Evolutionary conservation across 208 protist genomes (phyloP), one percentile per base, ranked within the genome.

Genomic region (Acanthamoeba castellanii): DNA sequence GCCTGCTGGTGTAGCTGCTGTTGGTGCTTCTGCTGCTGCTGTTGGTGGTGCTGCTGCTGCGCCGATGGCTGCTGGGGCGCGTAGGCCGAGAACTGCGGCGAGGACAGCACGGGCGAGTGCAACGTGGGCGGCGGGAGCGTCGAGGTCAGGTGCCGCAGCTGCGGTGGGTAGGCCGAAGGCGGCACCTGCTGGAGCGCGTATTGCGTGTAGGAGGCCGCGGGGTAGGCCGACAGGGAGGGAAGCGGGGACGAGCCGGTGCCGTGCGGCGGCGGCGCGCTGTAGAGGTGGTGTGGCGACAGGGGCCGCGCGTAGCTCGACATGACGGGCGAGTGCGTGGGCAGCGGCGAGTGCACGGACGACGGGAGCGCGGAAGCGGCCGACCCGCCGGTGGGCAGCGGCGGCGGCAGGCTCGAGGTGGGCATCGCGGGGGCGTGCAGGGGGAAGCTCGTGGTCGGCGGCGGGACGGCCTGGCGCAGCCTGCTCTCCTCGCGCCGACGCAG

Each of bases 111-210:
- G 76, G 76, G 20, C 25, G 76, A 32, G 59, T 82, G 74, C 16
- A 37, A 8, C 7, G 37, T 22, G n/a, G 74, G 45, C 6, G 32
- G 8, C 34, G 70, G 70, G 45, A 27, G n/a, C 68, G 22, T 27
- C 13, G 11, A 14, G 45, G 81, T 27, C 50, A 88, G 27, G 81
- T 88, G 81, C 0, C 81, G 81, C 50, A 88, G 47, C 25, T 88
- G 81, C 30, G 74, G 74, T 25, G 81, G 81, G 30, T 88, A 88
- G 81, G 81, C 81, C 30, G 81, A 55, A 8, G 81, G 22, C 27
- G 81, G 81, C 22, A 88, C 81, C 47, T 88, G 81, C n/a, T 88
- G 81, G 6, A 88, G 81, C 25, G 81, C 81, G 34, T 88, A 88
- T 18, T 88, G 81, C 45, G 81, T 88, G 81, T 88, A 88, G 76